Evolutionary conservation across 768 basidiomycete genomes (phyloP).

Genomic region (Pisolithus albus): DNA sequence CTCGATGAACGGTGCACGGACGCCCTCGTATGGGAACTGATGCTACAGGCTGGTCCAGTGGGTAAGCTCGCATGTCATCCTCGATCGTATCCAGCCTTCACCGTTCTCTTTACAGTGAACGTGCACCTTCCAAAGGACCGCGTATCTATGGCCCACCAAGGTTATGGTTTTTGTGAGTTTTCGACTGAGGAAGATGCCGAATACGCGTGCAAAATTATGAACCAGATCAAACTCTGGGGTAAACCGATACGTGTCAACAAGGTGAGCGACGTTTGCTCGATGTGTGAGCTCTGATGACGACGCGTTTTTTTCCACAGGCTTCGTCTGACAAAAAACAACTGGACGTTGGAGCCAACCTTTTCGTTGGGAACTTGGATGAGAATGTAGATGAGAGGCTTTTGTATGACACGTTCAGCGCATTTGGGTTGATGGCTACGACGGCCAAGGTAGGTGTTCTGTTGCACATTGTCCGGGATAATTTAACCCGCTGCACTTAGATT

Average conservation of each 20-base stretch:
- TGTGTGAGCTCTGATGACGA: not conserved
- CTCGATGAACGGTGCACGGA: slow-evolving; percentile 93
- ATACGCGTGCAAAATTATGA: slow-evolving; percentile 99
- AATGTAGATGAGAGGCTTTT: slow-evolving; percentile 89
- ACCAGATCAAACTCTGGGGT: slow-evolving; percentile 98
- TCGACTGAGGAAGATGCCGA: slow-evolving; percentile 98
- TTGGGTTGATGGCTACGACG: slow-evolving; percentile 87
- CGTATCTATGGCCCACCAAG: slow-evolving; percentile 97
- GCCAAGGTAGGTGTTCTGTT: slow-evolving; percentile 52
- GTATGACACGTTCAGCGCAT: slow-evolving; percentile 94
- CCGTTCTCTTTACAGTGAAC: slow-evolving; percentile 53
- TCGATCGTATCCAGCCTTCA: not conserved
- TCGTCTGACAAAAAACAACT: slow-evolving; percentile 98
- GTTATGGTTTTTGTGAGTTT: slow-evolving; percentile 99
- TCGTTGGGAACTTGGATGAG: slow-evolving; percentile 92
- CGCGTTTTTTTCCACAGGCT: slow-evolving; percentile 45
- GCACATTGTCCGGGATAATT: not conserved
- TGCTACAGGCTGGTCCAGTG: slow-evolving; percentile 98
- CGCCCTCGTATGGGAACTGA: slow-evolving; percentile 94
- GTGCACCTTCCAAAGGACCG: slow-evolving; percentile 98
- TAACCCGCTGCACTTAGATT: slow-evolving; percentile 46
- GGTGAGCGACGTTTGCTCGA: slow-evolving; percentile 43
- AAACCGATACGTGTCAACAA: slow-evolving; percentile 99
- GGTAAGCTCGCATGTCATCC: slow-evolving; percentile 47
- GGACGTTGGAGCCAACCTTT: slow-evolving; percentile 96